Evolutionary conservation across 1,139 yeast species (phyloP).

Genomic region (Pichia sorboxylosa): DNA sequence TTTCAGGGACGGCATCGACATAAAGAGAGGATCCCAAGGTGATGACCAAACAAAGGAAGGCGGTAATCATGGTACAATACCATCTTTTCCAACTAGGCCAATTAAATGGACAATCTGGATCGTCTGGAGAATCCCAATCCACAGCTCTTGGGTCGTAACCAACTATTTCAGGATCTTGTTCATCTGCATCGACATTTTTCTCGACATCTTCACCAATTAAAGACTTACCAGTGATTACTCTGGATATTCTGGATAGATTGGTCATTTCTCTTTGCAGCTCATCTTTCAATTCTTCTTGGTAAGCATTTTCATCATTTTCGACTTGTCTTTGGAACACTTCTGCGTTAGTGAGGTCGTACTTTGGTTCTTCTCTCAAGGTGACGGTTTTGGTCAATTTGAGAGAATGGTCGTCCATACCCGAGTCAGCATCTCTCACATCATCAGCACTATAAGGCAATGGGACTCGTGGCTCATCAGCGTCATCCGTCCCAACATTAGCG

Average conservation of each 20-base stretch:
- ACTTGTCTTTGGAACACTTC: neutral
- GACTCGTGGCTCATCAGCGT: neutral
- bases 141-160: constrained; percentile 31
- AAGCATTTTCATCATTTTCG: constrained; percentile 10
- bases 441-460: neutral
- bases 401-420: too few relatives aligned
- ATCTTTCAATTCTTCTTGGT: constrained; percentile 16
- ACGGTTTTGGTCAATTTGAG: neutral
- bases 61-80: constrained; percentile 52
- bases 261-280: constrained; percentile 17
- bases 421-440: neutral
- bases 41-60: constrained; percentile 52
- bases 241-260: constrained; percentile 12
- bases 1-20: constrained; percentile 49
- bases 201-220: constrained; percentile 2
- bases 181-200: constrained; percentile 1
- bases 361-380: neutral
- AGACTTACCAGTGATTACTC: constrained; percentile 7
- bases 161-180: constrained; percentile 16
- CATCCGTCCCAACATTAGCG: neutral
- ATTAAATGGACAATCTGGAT: constrained; percentile 51
- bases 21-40: constrained; percentile 63
- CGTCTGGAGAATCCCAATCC: constrained; percentile 53
- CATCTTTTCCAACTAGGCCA: constrained; percentile 57
- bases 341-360: neutral